Evolutionary conservation across 2,329 filamentous ascomycete genomes (phyloP), one percentile per base, ranked within the genome.

Genomic region (Apiospora kogelbergensis): DNA sequence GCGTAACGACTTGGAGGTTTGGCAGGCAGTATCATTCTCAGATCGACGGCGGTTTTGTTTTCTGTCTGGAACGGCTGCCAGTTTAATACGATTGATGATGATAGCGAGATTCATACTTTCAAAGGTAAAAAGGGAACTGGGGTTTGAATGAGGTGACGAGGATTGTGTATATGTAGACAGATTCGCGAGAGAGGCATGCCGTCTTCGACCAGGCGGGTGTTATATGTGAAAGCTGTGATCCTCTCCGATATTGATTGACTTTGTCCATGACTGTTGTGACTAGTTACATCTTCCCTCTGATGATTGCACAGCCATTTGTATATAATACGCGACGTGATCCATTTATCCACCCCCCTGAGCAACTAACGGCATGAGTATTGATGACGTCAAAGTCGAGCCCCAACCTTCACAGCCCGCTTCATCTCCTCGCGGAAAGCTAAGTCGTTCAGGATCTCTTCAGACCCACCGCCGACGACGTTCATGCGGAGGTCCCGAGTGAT

Each of bases 371-470:
- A 11, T 15, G 13, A 5, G 17, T 3, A 3, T 15, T 15, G 40
- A 15, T 3, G 40, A 15, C 13, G 40, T 66, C 90, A 98, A 80
- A 99, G 79, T 87, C 98, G 98, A 95, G 98, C 98, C 11, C 96
- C 96, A 80, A 97, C 85, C 71, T 91, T 90, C 86, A 98, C 91
- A 75, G 94, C 93, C 67, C 98, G 96, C 80, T 89, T 90, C 85
- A 97, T 80, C 72, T 91, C 92, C 85, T 98, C 95, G 75, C 95
- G 88, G 80, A 99, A 97, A 82, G 93, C 97, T 77, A 99, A 81
- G 81, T 99, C 96, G 74, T 98, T 84, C 96, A 99, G 98, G 73
- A 99, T 99, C 87, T 99, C 96, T 84, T 99, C 95, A 74, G 90
- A 94, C 30, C 96, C 96, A 76, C 96, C 96, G 3, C 96, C 96